Base-by-base conservation (phyloP, 495 filamentous ascomycete species). In the Pyronema omphalodes region DNA sequence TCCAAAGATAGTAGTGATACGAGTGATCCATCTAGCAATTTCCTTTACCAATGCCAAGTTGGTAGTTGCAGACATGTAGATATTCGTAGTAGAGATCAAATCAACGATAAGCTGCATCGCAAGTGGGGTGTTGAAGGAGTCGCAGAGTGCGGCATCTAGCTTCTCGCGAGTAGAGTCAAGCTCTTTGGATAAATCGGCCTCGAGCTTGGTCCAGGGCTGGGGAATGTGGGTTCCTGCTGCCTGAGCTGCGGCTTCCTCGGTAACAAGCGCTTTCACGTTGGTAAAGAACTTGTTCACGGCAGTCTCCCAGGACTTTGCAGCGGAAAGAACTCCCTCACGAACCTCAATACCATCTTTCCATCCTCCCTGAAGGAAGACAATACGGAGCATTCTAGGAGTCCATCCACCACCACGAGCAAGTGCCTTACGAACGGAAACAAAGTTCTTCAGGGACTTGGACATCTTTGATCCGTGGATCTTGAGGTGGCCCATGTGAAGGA, bases 281-380 rank as follows among this genome's bases (percentile, higher is more conserved):
- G 82, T 75, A 72, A 98, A 95, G 71, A 95, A 94, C 68, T 94
- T 94, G 68, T 84, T 83, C 7, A 95, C 65, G 12, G 80, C 81
- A 19, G 75, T 75, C 66, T 96, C 91, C 84, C 88, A 95, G 3
- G 72, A 74, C 51, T 76, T 77, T 0, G 81, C 83, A 50, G 78
- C 72, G 29, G 76, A 81, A 6, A 84, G 72, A 58, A 94, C 76
- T 48, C 86, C 88, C 0, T 81, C 78, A 0, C 86, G 87, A 55
- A 98, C 87, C 64, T 98, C 91, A 29, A 95, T 77, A 0, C 86
- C 84, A 33, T 94, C 84, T 55, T 84, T 83, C 91, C 91, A 98
- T 7, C 75, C 75, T 44, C 87, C 84, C 48, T 93, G 76, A 34
- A 98, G 66, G 70, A 98, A 94, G 7, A 91, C 81, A 47, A 95